Evolutionary conservation across 78 protist species (phyloP).

Genomic region (Isochrysis galbana): DNA sequence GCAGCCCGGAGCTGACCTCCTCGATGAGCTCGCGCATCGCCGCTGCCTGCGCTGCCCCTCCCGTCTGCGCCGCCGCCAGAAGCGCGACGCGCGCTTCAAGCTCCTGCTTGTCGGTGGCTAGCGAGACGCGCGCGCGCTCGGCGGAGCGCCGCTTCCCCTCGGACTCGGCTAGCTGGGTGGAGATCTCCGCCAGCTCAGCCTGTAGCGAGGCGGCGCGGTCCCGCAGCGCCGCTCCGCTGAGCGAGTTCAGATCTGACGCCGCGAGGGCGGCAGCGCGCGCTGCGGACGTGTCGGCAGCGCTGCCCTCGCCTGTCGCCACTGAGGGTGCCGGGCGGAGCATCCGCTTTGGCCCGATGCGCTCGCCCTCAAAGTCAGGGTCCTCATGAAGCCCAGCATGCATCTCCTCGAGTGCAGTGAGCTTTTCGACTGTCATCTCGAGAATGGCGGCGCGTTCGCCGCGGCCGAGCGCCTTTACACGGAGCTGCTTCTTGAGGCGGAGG

Average conservation of each 20-base stretch:
- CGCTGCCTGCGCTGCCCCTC: not conserved
- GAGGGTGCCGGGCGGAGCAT: not conserved
- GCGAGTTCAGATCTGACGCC: not conserved
- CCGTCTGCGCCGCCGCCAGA: not conserved
- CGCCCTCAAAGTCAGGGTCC: not conserved
- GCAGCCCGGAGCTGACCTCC: not conserved
- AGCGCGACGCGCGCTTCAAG: not conserved
- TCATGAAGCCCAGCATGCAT: not conserved
- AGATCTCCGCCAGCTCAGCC: not conserved
- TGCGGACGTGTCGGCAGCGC: not conserved
- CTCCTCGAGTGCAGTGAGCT: constrained; percentile 2
- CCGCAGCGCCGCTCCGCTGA: not conserved
- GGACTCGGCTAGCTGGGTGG: not conserved
- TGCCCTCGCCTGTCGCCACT: too few species aligned
- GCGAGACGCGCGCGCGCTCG: not conserved
- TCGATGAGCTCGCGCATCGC: not conserved
- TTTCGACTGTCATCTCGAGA: not conserved
- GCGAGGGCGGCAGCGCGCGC: not conserved
- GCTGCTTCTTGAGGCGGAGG: not conserved
- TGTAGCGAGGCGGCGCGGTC: not conserved
- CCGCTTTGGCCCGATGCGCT: not conserved
- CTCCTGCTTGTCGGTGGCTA: not conserved
- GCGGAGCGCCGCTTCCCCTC: not conserved
- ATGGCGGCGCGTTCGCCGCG: constrained; percentile 26
- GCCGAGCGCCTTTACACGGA: not conserved